Evolutionary conservation across 805 yeast species (phyloP).

Genomic region (Torulaspora franciscae): DNA sequence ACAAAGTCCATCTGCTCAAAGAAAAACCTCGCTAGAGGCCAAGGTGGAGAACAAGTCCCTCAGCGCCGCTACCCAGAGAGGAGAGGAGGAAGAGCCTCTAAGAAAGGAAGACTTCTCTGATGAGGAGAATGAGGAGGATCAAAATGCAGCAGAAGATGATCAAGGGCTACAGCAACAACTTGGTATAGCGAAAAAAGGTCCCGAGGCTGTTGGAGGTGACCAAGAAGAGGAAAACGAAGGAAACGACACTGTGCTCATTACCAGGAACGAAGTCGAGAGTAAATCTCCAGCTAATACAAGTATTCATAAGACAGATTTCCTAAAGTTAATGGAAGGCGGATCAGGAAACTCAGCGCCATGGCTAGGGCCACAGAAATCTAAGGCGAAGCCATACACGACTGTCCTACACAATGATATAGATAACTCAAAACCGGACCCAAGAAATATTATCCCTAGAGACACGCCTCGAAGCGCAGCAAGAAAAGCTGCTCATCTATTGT

Average conservation of each 20-base stretch:
- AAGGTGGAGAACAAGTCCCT: slow-evolving; percentile 15
- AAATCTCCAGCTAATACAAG: slow-evolving; percentile 18
- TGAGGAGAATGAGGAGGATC: slow-evolving; percentile 18
- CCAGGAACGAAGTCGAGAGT: slow-evolving; percentile 5
- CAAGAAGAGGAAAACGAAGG: slow-evolving; percentile 14
- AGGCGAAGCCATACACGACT: slow-evolving; percentile 30
- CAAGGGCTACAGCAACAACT: neutral
- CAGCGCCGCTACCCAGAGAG: slow-evolving; percentile 1
- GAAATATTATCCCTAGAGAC: slow-evolving; percentile 29
- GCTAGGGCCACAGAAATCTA: slow-evolving; percentile 12
- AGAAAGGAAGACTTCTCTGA: slow-evolving; percentile 27
- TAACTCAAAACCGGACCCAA: slow-evolving; percentile 31
- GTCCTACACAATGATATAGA: slow-evolving; percentile 30
- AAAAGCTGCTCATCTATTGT: slow-evolving; percentile 28
- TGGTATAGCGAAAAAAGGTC: neutral
- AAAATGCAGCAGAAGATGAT: slow-evolving; percentile 9
- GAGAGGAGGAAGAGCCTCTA: slow-evolving; percentile 14
- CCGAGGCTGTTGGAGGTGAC: slow-evolving; percentile 3
- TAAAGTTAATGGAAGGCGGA: slow-evolving; percentile 27
- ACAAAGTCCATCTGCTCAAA: slow-evolving; percentile 13
- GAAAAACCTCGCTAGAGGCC: slow-evolving; percentile 28
- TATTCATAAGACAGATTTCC: slow-evolving; percentile 29
- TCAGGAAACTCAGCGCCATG: slow-evolving; percentile 19
- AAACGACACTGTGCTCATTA: slow-evolving; percentile 19
- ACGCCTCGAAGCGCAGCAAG: slow-evolving; percentile 31